Conservation (phyloP, 176 grass and related monocot species). For the Cenchrus fungigraminus region DNA sequence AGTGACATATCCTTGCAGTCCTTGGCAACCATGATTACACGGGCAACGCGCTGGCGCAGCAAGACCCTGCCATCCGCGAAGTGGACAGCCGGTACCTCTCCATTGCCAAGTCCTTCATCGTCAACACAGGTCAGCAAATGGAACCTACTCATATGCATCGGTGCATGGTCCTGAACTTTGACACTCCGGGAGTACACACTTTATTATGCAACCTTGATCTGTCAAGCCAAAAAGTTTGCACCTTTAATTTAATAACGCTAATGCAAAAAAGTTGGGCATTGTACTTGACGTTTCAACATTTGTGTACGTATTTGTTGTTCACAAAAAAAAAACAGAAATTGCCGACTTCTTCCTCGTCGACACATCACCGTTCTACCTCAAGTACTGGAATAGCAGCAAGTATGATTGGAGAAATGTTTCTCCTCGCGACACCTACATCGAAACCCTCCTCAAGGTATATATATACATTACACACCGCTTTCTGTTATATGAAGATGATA, state of each 20-base stretch:
- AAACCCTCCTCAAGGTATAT: slow-evolving; percentile 48
- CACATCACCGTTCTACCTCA: slow-evolving; percentile 70
- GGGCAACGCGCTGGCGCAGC: slow-evolving; percentile 49
- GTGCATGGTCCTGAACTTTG: too few species aligned
- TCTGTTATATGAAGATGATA: neutral
- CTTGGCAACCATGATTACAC: slow-evolving; percentile 56
- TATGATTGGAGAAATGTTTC: slow-evolving; percentile 86
- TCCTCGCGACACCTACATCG: slow-evolving; percentile 75
- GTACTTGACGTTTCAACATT: too few species aligned
- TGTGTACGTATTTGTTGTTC: too few species aligned
- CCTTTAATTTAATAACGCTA: neutral
- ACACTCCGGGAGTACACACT: neutral
- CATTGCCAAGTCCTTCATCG: slow-evolving; percentile 52
- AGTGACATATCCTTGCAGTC: slow-evolving; percentile 1
- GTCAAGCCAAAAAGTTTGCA: neutral
- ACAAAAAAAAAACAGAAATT: slow-evolving; percentile 16
- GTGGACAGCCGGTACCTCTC: slow-evolving; percentile 48
- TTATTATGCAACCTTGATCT: neutral
- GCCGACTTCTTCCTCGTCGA: slow-evolving; percentile 88
- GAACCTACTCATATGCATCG: too few species aligned
- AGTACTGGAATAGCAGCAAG: slow-evolving; percentile 77
- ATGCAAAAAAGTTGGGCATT: neutral
- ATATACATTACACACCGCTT: neutral
- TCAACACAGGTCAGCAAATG: slow-evolving; percentile 20
- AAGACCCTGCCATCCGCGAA: slow-evolving; percentile 36